Evolutionary conservation across 108 stramenopile genomes (phyloP).

Genomic region (Nannochloropsis gaditana): DNA sequence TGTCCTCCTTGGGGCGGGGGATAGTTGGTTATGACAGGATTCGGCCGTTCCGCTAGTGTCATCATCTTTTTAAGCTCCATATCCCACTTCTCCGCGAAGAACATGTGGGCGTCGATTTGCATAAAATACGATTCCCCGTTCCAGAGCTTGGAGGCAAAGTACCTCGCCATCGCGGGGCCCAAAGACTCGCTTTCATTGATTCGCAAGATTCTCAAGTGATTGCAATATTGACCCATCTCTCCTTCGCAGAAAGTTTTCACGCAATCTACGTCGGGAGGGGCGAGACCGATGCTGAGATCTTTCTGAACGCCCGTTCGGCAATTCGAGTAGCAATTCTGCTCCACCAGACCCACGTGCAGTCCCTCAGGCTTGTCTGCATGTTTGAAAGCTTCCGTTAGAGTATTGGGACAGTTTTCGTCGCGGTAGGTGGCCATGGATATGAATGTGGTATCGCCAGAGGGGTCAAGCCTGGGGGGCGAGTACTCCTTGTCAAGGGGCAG

Average conservation of each 20-base stretch:
- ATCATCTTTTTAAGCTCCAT: slow-evolving; percentile 60
- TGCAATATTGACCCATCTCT: slow-evolving; percentile 20
- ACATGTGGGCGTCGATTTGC: slow-evolving; percentile 83
- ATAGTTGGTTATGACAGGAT: slow-evolving; percentile 15
- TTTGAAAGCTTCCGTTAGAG: slow-evolving; percentile 67
- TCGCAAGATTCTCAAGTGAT: slow-evolving; percentile 42
- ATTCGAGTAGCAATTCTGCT: slow-evolving; percentile 83
- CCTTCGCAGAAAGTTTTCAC: slow-evolving; percentile 39
- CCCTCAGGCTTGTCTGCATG: slow-evolving; percentile 60
- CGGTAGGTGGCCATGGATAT: slow-evolving; percentile 77
- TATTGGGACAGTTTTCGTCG: slow-evolving; percentile 71
- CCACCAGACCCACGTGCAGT: slow-evolving; percentile 73
- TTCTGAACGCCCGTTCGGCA: slow-evolving; percentile 67
- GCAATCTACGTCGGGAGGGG: slow-evolving; percentile 48
- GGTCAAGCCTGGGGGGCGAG: slow-evolving; percentile 22
- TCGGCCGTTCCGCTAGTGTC: slow-evolving; percentile 37
- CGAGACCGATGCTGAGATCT: slow-evolving; percentile 31
- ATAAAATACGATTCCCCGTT: slow-evolving; percentile 78
- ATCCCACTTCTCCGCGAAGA: slow-evolving; percentile 75
- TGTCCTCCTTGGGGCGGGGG: background rate
- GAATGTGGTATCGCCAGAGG: slow-evolving; percentile 59
- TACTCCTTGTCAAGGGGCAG: slow-evolving; percentile 29
- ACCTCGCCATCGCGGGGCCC: slow-evolving; percentile 83
- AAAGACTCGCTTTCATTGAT: slow-evolving; percentile 73
- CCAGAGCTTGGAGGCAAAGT: slow-evolving; percentile 79